Base-by-base conservation (phyloP, 139 green algal species). In the Picochlorum sp. region DNA sequence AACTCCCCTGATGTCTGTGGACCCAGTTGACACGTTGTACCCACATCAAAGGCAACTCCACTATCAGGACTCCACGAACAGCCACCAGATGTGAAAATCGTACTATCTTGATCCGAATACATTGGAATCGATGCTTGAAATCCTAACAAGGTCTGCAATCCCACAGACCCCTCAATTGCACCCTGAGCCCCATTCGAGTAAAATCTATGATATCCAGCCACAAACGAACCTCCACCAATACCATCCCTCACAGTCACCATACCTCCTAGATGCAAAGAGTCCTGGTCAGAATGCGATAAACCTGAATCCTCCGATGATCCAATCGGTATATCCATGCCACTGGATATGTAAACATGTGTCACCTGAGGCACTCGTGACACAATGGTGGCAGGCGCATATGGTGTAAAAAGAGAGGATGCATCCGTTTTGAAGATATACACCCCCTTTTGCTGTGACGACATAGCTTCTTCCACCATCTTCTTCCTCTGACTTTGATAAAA, bases 361-460 rank as follows among this genome's bases (percentile, higher is more conserved):
- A 84, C 21, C 21, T 84, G 73, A 18, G 78, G 78, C 3, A 41
- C 64, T 37, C 68, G 58, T 8, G 71, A 13, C 46, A 70, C 9
- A 7, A 14, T 34, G 14, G 0, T 38, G 34, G 61, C 45, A 24
- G 47, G 47, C 7, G 47, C 47, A 38, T 83, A 83, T n/a, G 76
- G 76, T 8, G 46, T 45, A 34, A 83, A 37, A 26, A 78, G 37
- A 7, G 71, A 66, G 2, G 69, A 65, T 30, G 72, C 72, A 38
- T 78, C 64, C 11, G 69, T 61, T 26, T 61, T 79, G 54, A 83
- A 79, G 7, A 74, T 45, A 52, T 83, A 83, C 15, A 68, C 26
- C 1, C 77, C 78, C 11, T 74, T 54, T 30, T 80, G 71, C 46
- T 58, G 62, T 3, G 80, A 64, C 13, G 41, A 52, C 18, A 49